phyloP scores from a whole-genome alignment of 2,329 filamentous ascomycete species.

The Verticillium nubilum region DNA sequence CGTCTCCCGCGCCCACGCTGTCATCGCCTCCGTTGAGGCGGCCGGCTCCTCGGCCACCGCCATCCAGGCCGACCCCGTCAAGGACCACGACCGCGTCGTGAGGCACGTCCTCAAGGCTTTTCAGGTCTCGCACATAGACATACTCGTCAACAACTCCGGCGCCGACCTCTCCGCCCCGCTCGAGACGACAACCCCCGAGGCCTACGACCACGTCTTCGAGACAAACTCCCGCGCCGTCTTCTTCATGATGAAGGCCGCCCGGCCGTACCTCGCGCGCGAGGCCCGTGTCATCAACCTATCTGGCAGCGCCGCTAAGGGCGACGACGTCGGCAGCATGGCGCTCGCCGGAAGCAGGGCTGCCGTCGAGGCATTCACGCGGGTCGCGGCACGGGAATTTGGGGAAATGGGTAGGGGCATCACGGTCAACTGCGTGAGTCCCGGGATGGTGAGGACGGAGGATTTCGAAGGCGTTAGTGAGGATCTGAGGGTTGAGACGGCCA shows the following conservation, averaged over 20 bases:
- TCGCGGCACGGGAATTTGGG: slow-evolving; percentile 12
- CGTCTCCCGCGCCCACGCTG: slow-evolving; percentile 13
- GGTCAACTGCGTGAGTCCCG: slow-evolving; percentile 13
- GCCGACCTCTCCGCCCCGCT: slow-evolving; percentile 11
- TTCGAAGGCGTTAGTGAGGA: slow-evolving; percentile 11
- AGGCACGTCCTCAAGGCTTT: slow-evolving; percentile 13
- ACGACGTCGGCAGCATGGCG: slow-evolving; percentile 12
- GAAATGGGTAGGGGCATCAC: slow-evolving; percentile 10
- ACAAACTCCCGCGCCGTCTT: slow-evolving; percentile 13
- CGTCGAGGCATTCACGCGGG: slow-evolving; percentile 13
- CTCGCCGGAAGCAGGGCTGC: slow-evolving; percentile 13
- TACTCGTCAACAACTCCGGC: slow-evolving; percentile 14
- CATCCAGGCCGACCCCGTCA: slow-evolving; percentile 14
- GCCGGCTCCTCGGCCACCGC: slow-evolving; percentile 15
- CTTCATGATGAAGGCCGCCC: slow-evolving; percentile 13
- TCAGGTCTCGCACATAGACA: slow-evolving; percentile 13
- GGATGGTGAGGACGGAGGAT: slow-evolving; percentile 13
- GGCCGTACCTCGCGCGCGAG: slow-evolving; percentile 10
- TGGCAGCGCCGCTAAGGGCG: slow-evolving; percentile 11
- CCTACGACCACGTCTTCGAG: slow-evolving; percentile 13
- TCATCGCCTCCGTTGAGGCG: slow-evolving; percentile 15
- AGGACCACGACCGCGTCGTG: slow-evolving; percentile 13
- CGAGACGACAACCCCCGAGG: slow-evolving; percentile 11
- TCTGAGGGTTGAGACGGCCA: slow-evolving; percentile 9
- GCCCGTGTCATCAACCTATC: slow-evolving; percentile 17